phyloP scores from a whole-genome alignment of 2,329 filamentous ascomycete species.

The Akanthomyces dipterigenus region DNA sequence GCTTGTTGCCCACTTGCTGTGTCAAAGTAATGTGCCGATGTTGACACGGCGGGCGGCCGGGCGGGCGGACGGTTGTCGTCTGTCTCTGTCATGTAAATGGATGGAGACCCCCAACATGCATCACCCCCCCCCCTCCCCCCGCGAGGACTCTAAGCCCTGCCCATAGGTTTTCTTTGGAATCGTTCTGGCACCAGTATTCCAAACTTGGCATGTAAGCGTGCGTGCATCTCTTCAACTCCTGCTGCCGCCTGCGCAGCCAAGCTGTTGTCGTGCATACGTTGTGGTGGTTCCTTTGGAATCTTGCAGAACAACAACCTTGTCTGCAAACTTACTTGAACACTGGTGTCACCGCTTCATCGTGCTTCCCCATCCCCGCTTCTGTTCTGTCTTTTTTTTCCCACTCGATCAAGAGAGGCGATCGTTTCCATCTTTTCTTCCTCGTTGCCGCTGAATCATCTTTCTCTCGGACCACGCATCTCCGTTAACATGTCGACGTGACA shows the following conservation, averaged over 20 bases:
- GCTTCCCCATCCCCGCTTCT: not conserved
- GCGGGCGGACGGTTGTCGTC: not conserved
- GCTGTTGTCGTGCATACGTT: not conserved
- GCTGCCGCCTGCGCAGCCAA: not conserved
- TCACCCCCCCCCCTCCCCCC: not conserved
- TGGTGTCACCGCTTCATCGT: slow-evolving; percentile 1
- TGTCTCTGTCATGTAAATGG: not conserved
- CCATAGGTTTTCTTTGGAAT: not conserved
- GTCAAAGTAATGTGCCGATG: slow-evolving; percentile 6
- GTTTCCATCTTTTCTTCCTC: not conserved
- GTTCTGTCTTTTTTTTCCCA: not conserved
- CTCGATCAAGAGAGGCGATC: not conserved
- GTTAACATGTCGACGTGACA: not conserved
- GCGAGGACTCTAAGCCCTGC: not conserved
- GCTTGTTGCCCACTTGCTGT: not conserved
- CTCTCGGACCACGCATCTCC: not conserved
- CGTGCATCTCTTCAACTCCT: not conserved
- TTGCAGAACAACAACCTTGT: not conserved
- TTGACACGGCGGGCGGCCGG: not conserved
- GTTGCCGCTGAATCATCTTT: not conserved
- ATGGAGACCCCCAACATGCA: not conserved
- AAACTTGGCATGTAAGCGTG: not conserved
- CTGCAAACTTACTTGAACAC: slow-evolving; percentile 5
- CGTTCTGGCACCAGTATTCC: not conserved
- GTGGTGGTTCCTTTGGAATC: not conserved